phyloP scores from a whole-genome alignment of 2,329 filamentous ascomycete genomes.

The Hypoxylon sp. region DNA sequence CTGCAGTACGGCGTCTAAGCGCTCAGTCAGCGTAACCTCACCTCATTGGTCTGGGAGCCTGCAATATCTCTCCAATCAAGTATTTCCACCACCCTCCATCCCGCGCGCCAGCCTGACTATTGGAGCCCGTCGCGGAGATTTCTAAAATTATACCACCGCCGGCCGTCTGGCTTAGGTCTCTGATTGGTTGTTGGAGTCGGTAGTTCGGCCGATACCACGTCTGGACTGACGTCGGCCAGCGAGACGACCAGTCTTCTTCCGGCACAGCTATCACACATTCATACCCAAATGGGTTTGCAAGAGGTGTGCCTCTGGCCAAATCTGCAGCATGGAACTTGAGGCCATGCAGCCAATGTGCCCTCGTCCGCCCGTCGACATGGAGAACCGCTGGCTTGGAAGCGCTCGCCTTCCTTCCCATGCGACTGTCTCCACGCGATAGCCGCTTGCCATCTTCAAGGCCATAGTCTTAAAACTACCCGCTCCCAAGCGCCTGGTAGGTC shows the following conservation, averaged over 20 bases:
- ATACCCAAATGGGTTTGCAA: conserved; percentile 47
- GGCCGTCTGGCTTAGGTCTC: conserved; percentile 26
- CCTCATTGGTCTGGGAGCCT: conserved; percentile 47
- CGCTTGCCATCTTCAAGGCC: conserved; percentile 45
- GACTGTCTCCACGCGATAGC: conserved; percentile 47
- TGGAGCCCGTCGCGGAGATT: conserved; percentile 43
- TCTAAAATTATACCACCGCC: conserved; percentile 50
- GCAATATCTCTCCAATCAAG: conserved; percentile 47
- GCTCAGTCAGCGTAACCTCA: conserved; percentile 45
- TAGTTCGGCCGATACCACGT: conserved; percentile 39
- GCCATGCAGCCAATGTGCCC: conserved; percentile 45
- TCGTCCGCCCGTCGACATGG: conserved; percentile 39
- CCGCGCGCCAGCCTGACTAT: conserved; percentile 44
- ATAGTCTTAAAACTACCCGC: conserved; percentile 50
- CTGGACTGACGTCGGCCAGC: conserved; percentile 41
- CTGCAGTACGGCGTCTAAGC: conserved; percentile 48
- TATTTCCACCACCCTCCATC: conserved; percentile 34
- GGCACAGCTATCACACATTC: conserved; percentile 44
- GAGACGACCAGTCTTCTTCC: conserved; percentile 45
- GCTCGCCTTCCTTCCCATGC: conserved; percentile 44
- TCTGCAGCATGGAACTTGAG: conserved; percentile 46
- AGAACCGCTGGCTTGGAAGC: conserved; percentile 46
- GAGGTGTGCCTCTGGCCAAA: conserved; percentile 45
- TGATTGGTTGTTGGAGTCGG: conserved; percentile 47
- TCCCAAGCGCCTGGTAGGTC: conserved; percentile 46